Evolutionary conservation across 2,329 filamentous ascomycete genomes (phyloP), one percentile per base, ranked within the genome.

Genomic region (Colletotrichum navitas): DNA sequence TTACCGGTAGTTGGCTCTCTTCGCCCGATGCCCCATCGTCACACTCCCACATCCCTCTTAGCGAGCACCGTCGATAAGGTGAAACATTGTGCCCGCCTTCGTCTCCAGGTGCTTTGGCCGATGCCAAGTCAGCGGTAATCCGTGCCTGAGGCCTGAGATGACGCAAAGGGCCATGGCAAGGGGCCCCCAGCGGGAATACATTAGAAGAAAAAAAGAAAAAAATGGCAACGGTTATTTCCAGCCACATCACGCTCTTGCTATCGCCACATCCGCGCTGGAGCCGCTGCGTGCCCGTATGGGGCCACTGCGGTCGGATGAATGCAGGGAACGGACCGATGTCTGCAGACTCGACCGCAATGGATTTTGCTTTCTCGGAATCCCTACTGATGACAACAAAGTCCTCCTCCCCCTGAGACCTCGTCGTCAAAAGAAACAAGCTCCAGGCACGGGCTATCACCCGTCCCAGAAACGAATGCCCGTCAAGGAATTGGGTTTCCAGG

Each of bases 61-160:
- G 26, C 32, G 45, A 52, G 34, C 36, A 58, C 55, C 34, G 41
- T 21, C 47, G 34, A 63, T 14, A 52, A 18, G 49, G 51, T 63
- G 61, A 63, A 63, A 63, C 61, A 16, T 43, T n/a, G 36, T 24
- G 14, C 29, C 29, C 29, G 29, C 39, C 14, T 18, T 41, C 39
- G 39, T 41, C 39, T 41, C 14, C 39, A 41, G 39, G 16, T 14
- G 39, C 39, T 41, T 18, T 41, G 39, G 39, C 39, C 14, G 39
- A 41, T 41, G 39, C 39, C 39, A 18, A 41, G 39, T 18, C 3
- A 6, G 14, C 39, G 14, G 39, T 6, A 41, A 41, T 41, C 6
- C 14, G 14, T 41, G 39, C 39, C 39, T 41, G 39, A 41, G 39
- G 36, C 36, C 36, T 39, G 36, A 5, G 39, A 41, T 41, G 39